Conservation (phyloP, 768 basidiomycete genomes). For the Hygrocybe punicea region DNA sequence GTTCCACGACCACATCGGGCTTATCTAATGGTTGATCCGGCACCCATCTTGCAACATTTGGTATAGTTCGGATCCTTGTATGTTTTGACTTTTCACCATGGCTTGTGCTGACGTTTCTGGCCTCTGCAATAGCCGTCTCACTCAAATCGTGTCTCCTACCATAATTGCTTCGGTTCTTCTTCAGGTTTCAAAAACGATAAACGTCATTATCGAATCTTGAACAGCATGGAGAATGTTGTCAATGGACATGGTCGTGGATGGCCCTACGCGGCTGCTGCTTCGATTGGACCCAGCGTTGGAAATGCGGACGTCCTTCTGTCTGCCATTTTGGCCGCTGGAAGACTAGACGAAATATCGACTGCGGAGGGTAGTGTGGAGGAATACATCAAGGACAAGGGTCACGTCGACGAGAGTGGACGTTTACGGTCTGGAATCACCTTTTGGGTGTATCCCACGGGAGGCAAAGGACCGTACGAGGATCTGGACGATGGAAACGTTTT, state of each 20-base stretch:
- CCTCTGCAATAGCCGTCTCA: too few relatives aligned
- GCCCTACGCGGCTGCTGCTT: neutral
- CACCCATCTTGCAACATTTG: too few relatives aligned
- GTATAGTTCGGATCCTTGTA: too few relatives aligned
- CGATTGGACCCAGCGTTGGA: neutral
- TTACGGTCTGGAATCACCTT: conserved; percentile 6
- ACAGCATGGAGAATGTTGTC: too few relatives aligned
- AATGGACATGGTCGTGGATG: neutral
- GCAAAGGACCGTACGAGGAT: conserved; percentile 9
- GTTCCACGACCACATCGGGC: too few relatives aligned
- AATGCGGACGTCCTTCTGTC: neutral
- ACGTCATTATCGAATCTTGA: too few relatives aligned
- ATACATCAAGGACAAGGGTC: conserved; percentile 1
- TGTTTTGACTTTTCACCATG: too few relatives aligned
- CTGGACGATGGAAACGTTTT: neutral
- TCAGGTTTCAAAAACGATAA: too few relatives aligned
- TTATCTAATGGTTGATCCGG: too few relatives aligned
- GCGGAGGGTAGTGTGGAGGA: neutral
- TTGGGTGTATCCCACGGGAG: conserved; percentile 10
- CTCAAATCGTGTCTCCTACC: too few relatives aligned
- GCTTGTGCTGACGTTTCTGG: too few relatives aligned
- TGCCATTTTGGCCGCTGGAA: conserved; percentile 6
- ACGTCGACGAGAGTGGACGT: neutral
- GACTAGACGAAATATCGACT: conserved; percentile 9
- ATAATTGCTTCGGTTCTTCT: too few relatives aligned